Evolutionary conservation across 2,329 filamentous ascomycete species (phyloP), one percentile per base, ranked within the genome.

Genomic region (Trichophyton mentagrophytes): DNA sequence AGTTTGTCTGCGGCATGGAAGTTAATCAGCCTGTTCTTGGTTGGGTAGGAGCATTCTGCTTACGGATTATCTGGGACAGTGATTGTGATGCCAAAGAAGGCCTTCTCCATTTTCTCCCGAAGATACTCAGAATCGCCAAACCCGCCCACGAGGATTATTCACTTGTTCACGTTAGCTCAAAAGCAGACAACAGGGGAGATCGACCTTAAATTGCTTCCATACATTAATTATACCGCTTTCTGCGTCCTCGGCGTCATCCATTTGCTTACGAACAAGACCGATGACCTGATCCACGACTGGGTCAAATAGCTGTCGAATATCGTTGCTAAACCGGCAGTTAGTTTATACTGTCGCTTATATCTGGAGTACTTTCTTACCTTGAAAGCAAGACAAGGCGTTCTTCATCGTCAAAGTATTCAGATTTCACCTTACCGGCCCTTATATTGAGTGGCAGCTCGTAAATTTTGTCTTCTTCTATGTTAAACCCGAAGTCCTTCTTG

Each of bases 401-500:
- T 11, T 63, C 60, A 17, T 47, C 56, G 55, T 63, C 59, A 49
- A 63, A 63, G 58, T 59, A 27, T n/a, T 60, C 47, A 4, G 61
- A 57, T n/a, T 59, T 27, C 15, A 56, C 11, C 11, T 61, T 5
- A 25, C 33, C 8, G 38, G 57, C 20, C 15, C 3, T 57, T 63
- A 67, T 68, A 33, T 62, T 63, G 4, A 68, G 60, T 0, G 60
- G 64, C 15, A 68, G 36, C 47, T 67, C 64, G 56, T 63, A 59
- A 5, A 58, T 17, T 13, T 13, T 27, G n/a, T 55, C 53, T 9
- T 58, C 63, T 33, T 44, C 17, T 3, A n/a, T 13, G 11, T 9
- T 53, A 20, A 17, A 42, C 0, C 67, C 67, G 60, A 73, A 75
- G 33, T 68, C 64, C 8, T 64, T 61, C 53, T 74, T 75, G 46